Percentiles rank a stretch among this genome's conserved stretches.
phyloP scores from a whole-genome alignment of 352 stramenopile genomes.

The Phytophthora niederhauseri region DNA sequence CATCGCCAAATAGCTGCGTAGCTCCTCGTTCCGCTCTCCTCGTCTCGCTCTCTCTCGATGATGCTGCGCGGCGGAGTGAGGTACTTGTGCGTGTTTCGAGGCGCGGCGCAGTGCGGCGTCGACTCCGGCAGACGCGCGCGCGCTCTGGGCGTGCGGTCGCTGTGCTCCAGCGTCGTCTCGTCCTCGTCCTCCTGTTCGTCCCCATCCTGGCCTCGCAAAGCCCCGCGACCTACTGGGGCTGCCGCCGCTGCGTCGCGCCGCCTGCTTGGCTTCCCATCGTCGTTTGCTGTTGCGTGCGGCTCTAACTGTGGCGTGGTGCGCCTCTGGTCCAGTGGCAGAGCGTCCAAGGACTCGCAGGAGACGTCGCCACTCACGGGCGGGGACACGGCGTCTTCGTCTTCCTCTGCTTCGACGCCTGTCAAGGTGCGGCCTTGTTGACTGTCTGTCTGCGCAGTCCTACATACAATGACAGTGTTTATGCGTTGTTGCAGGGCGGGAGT shows the following conservation, averaged over 20 bases:
- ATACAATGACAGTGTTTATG: neutral
- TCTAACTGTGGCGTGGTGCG: constrained; percentile 37
- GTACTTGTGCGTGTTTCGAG: constrained; percentile 41
- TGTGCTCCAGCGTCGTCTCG: constrained; percentile 12
- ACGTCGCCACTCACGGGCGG: constrained; percentile 42
- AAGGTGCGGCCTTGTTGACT: constrained; percentile 23
- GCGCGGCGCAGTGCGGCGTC: constrained; percentile 15
- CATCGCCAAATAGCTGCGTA: neutral
- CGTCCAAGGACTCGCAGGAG: constrained; percentile 39
- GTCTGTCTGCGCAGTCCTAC: neutral
- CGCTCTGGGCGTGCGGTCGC: constrained; percentile 11
- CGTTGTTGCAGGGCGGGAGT: neutral
- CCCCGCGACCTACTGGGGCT: constrained; percentile 9
- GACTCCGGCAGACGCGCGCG: neutral
- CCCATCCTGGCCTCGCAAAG: constrained; percentile 2
- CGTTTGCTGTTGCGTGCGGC: constrained; percentile 18
- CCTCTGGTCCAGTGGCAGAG: constrained; percentile 42
- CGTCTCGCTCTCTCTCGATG: constrained; percentile 23
- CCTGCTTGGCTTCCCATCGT: constrained; percentile 11
- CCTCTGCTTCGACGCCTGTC: constrained; percentile 11
- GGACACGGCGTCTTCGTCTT: constrained; percentile 14
- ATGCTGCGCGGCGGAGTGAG: constrained; percentile 63
- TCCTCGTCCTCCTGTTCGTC: constrained; percentile 3
- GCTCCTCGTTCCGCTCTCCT: neutral
- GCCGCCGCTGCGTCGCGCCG: constrained; percentile 16